A percentile compares a stretch with the other conserved stretches of the same genome.
Evolutionary conservation across 768 basidiomycete genomes (phyloP).

Genomic region (Boletus speciosus): DNA sequence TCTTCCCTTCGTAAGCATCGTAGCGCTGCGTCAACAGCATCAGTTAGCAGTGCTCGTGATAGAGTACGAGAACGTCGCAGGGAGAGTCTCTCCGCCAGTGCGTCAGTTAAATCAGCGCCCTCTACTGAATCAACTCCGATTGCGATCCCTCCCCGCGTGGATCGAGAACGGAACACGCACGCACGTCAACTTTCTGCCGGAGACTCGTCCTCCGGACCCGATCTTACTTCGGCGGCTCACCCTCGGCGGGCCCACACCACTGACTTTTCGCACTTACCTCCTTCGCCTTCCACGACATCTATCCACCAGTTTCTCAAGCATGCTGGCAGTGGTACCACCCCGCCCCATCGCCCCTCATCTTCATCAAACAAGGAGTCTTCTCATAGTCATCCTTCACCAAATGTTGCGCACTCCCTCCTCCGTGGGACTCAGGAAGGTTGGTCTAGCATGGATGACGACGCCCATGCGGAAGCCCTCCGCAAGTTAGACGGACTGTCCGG

Average conservation of each 20-base stretch:
- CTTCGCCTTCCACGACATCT: slow-evolving; percentile 86
- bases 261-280: slow-evolving; percentile 87
- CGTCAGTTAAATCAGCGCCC: slow-evolving; percentile 34
- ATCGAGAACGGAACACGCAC: slow-evolving; percentile 44
- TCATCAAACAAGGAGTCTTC: slow-evolving; percentile 41
- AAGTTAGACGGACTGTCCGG: slow-evolving; percentile 88
- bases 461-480: slow-evolving; percentile 85
- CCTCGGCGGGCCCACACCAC: slow-evolving; percentile 62
- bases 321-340: slow-evolving; percentile 38
- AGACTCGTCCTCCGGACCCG: slow-evolving; percentile 60
- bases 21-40: slow-evolving; percentile 58
- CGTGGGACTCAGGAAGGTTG: slow-evolving; percentile 89
- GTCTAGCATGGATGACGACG: slow-evolving; percentile 83
- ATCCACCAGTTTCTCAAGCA: slow-evolving; percentile 80
- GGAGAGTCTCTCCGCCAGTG: slow-evolving; percentile 43
- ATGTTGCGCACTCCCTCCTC: slow-evolving; percentile 80
- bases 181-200: slow-evolving; percentile 65
- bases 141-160: slow-evolving; percentile 19
- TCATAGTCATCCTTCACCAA: slow-evolving; percentile 47
- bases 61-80: slow-evolving; percentile 50
- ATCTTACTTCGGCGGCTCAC: slow-evolving; percentile 39
- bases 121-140: slow-evolving; percentile 23
- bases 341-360: slow-evolving; percentile 33
- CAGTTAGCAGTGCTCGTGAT: slow-evolving; percentile 40
- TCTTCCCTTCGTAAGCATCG: slow-evolving; percentile 61